Conservation (phyloP, 2,329 filamentous ascomycete species). For the Chaetomium strumarium region DNA sequence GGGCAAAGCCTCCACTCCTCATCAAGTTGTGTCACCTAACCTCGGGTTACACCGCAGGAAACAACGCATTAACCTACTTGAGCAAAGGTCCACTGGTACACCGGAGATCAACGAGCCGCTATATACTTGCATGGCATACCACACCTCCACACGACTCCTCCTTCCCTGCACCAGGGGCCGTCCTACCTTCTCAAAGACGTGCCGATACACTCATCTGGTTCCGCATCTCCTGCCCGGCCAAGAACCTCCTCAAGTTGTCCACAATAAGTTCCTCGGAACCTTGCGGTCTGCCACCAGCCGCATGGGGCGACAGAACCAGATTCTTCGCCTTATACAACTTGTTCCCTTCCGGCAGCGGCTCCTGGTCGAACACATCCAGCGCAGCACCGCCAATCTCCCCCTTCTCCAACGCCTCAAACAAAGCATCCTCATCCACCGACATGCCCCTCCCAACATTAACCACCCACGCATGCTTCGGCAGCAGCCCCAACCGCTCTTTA, state of each 20-base stretch:
- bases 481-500: conserved; percentile 43
- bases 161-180: too few species aligned
- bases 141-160: too few species aligned
- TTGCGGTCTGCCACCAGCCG: conserved; percentile 56
- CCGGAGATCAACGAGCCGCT: too few species aligned
- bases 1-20: too few species aligned
- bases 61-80: too few species aligned
- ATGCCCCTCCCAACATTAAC: conserved; percentile 43
- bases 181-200: neutral
- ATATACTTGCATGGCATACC: too few species aligned
- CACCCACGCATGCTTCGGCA: conserved; percentile 54
- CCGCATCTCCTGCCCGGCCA: conserved; percentile 53
- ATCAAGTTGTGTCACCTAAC: too few species aligned
- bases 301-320: conserved; percentile 49
- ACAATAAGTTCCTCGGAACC: conserved; percentile 54
- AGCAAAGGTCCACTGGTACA: too few species aligned
- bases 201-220: conserved; percentile 34
- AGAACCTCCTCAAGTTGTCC: conserved; percentile 53
- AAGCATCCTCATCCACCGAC: conserved; percentile 32
- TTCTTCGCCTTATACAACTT: conserved; percentile 48
- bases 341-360: conserved; percentile 38
- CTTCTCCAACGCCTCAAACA: conserved; percentile 28
- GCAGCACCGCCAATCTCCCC: conserved; percentile 31
- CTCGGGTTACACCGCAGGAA: too few species aligned
- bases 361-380: conserved; percentile 37